A percentile compares a stretch with the other conserved stretches of the same genome.
phyloP scores from a whole-genome alignment of 345 rosid species.

The Eucalyptus sp. region DNA sequence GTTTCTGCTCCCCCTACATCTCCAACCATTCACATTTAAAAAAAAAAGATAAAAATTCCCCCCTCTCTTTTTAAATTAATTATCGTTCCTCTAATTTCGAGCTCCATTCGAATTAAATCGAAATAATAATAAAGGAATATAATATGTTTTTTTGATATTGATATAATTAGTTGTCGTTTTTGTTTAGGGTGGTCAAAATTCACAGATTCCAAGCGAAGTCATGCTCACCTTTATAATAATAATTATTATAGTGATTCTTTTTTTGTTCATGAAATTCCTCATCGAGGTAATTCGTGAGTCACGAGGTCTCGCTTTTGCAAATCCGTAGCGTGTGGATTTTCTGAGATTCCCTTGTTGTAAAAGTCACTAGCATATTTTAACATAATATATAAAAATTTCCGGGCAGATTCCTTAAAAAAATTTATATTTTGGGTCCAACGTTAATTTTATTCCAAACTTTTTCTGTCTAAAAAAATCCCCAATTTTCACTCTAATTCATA shows the following conservation, averaged over 20 bases:
- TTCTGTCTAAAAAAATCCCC: not conserved
- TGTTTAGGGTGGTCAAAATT: not conserved
- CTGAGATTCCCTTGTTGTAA: not conserved
- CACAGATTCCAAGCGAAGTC: not conserved
- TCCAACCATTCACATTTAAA: not conserved
- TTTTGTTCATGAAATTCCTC: not conserved
- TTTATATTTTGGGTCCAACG: not conserved
- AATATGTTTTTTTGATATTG: not conserved
- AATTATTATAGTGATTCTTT: not conserved
- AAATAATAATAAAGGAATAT: too few species aligned
- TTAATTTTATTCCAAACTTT: not conserved
- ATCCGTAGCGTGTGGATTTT: not conserved
- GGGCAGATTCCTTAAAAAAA: not conserved
- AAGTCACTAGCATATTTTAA: not conserved
- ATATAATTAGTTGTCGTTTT: not conserved
- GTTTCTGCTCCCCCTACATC: not conserved
- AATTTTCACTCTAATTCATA: not conserved
- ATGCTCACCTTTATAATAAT: not conserved
- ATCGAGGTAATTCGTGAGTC: not conserved
- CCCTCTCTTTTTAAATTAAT: not conserved
- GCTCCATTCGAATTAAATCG: not conserved
- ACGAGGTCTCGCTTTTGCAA: not conserved
- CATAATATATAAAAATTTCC: not conserved
- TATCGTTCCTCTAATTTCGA: not conserved
- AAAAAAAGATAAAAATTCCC: not conserved